Conservation (phyloP, 139 green algal species). For the Astrephomene gubernaculifera region DNA sequence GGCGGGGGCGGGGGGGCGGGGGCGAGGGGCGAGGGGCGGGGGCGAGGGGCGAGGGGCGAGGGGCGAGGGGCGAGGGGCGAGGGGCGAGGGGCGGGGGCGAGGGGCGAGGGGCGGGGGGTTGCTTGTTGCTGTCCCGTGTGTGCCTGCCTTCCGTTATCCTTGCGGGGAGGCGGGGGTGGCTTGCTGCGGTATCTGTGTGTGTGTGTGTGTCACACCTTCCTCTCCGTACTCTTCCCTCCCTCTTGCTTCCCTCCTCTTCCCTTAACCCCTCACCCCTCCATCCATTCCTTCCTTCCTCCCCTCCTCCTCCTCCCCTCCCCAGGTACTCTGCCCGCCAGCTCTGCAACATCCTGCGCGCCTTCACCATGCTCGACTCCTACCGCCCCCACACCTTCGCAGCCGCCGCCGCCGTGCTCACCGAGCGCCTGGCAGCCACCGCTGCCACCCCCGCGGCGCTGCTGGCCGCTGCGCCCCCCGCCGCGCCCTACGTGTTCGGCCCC, state of each 20-base stretch:
- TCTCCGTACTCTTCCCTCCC: too few species aligned
- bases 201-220: too few species aligned
- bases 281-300: neutral
- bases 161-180: too few species aligned
- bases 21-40: too few species aligned
- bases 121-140: too few species aligned
- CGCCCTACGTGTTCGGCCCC: neutral
- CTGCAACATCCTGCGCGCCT: conserved; percentile 10
- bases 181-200: too few species aligned
- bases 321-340: conserved; percentile 24
- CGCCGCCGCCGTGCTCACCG: neutral
- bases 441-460: neutral
- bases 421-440: neutral
- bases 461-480: neutral
- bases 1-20: too few species aligned
- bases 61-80: too few species aligned
- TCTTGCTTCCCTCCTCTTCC: neutral
- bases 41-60: too few species aligned
- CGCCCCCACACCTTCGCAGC: neutral
- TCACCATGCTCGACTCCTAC: conserved; percentile 7
- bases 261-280: neutral
- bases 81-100: too few species aligned
- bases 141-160: too few species aligned
- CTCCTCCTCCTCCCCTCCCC: neutral
- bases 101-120: neutral